Percentiles rank a stretch among this genome's conserved stretches.
phyloP scores from a whole-genome alignment of 2,329 filamentous ascomycete genomes.

The Epichloe gansuensis region DNA sequence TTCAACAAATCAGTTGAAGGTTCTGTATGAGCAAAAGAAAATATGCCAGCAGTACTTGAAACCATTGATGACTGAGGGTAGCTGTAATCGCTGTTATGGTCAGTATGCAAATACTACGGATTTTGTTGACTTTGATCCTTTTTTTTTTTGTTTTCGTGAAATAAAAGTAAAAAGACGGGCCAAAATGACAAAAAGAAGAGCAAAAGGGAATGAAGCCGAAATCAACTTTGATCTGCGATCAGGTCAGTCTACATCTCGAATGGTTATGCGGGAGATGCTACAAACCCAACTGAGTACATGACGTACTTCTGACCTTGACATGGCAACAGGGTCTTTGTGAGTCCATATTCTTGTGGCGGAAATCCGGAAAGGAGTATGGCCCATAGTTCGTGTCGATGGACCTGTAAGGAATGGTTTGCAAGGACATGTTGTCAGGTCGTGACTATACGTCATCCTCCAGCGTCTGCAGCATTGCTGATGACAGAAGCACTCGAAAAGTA shows the following conservation, averaged over 20 bases:
- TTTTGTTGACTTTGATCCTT: not conserved
- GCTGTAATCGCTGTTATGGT: conserved; percentile 45
- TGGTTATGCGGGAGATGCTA: conserved; percentile 10
- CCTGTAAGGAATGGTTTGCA: not conserved
- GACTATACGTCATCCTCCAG: not conserved
- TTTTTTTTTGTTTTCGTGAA: not conserved
- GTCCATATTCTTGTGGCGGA: not conserved
- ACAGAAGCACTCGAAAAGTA: not conserved
- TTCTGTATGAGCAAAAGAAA: conserved; percentile 48
- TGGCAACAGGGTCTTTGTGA: not conserved
- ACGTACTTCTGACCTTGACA: not conserved
- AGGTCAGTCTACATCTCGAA: conserved; percentile 13
- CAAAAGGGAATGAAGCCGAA: conserved; percentile 23
- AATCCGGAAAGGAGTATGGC: not conserved
- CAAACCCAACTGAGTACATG: conserved; percentile 14
- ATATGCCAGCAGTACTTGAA: conserved; percentile 36
- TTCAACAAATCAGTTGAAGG: conserved; percentile 41
- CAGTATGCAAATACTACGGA: conserved; percentile 40
- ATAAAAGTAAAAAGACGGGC: too few species aligned
- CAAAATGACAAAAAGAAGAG: conserved; percentile 10
- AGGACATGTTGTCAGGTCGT: not conserved
- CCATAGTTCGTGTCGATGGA: not conserved
- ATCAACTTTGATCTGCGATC: conserved; percentile 43
- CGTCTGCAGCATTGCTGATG: not conserved
- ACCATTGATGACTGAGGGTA: conserved; percentile 38